Evolutionary conservation across 331 rosid species (phyloP).

Genomic region (Erythrophleum ivorense): DNA sequence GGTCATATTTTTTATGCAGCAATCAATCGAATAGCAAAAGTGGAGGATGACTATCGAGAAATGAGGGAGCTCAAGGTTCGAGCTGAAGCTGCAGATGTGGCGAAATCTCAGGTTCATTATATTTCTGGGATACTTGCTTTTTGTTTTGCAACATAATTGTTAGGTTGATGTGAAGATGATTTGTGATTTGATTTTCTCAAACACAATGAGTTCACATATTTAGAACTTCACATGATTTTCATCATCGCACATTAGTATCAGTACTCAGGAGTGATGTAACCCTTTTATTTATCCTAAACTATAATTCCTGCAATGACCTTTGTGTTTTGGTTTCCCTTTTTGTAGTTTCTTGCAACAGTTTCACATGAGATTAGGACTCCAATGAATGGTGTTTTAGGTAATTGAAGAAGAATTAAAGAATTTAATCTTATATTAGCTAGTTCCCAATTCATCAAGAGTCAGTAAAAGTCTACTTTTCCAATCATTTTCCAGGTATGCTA

Average conservation of each 20-base stretch:
- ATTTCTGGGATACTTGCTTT: slow-evolving; percentile 33
- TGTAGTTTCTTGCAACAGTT: slow-evolving; percentile 96
- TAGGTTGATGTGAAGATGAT: slow-evolving; percentile 2
- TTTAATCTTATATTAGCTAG: slow-evolving; percentile 24
- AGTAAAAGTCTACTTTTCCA: slow-evolving; percentile 34
- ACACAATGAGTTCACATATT: slow-evolving; percentile 1
- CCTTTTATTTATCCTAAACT: slow-evolving; percentile 16
- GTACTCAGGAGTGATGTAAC: slow-evolving; percentile 8
- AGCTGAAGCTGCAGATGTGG: slow-evolving; percentile 99
- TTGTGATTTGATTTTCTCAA: slow-evolving; percentile 12
- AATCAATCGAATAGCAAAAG: slow-evolving; percentile 76
- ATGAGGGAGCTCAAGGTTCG: slow-evolving; percentile 75
- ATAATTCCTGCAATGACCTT: slow-evolving; percentile 19
- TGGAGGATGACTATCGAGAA: slow-evolving; percentile 72
- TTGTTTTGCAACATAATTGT: slow-evolving; percentile 13
- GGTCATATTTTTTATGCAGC: slow-evolving; percentile 87
- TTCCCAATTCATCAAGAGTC: slow-evolving; percentile 21
- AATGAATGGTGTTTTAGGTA: slow-evolving; percentile 98
- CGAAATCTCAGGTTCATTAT: slow-evolving; percentile 83
- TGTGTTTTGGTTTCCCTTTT: slow-evolving; percentile 37
- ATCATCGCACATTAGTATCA: slow-evolving; percentile 18
- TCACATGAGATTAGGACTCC: slow-evolving; percentile 99
- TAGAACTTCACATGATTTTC: slow-evolving; percentile 32
- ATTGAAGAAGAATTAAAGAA: slow-evolving; percentile 17
- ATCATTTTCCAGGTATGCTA: slow-evolving; percentile 79